Percentiles rank a stretch among this genome's conserved stretches.
Evolutionary conservation across 768 basidiomycete species (phyloP).

Genomic region (Nevesoporus exiguus): DNA sequence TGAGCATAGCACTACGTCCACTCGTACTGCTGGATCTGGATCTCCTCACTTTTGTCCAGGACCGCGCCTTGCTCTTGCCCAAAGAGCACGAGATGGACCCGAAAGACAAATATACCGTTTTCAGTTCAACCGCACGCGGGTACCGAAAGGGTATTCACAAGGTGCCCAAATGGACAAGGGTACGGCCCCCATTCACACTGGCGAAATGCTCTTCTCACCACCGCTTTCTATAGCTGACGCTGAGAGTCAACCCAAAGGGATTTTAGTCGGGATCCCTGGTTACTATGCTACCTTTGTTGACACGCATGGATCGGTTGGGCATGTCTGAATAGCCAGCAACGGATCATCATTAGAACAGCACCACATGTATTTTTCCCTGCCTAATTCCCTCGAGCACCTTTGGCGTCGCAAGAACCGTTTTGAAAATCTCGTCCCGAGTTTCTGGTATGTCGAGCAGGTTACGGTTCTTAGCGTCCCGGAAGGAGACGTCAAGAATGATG

Average conservation of each 20-base stretch:
- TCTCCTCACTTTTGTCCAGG: constrained; percentile 40
- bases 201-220: constrained; percentile 3
- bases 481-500: constrained; percentile 75
- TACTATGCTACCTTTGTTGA: constrained; percentile 12
- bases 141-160: constrained; percentile 97
- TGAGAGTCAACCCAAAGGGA: constrained; percentile 85
- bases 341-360: constrained; percentile 55
- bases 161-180: constrained; percentile 96
- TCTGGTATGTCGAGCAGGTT: constrained; percentile 79
- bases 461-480: constrained; percentile 73
- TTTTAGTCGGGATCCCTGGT: constrained; percentile 68
- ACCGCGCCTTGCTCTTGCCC: constrained; percentile 74
- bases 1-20: constrained; percentile 31
- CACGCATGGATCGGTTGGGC: not conserved
- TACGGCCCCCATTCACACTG: constrained; percentile 34
- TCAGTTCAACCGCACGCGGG: constrained; percentile 60
- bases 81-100: constrained; percentile 92
- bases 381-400: constrained; percentile 59
- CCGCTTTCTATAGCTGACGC: constrained; percentile 57
- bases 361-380: constrained; percentile 74
- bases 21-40: not conserved
- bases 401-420: constrained; percentile 61
- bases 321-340: not conserved
- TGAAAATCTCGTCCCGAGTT: constrained; percentile 78
- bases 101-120: constrained; percentile 94